Base-by-base conservation (phyloP, 257 asterid species). In the Anisodus acutangulus region DNA sequence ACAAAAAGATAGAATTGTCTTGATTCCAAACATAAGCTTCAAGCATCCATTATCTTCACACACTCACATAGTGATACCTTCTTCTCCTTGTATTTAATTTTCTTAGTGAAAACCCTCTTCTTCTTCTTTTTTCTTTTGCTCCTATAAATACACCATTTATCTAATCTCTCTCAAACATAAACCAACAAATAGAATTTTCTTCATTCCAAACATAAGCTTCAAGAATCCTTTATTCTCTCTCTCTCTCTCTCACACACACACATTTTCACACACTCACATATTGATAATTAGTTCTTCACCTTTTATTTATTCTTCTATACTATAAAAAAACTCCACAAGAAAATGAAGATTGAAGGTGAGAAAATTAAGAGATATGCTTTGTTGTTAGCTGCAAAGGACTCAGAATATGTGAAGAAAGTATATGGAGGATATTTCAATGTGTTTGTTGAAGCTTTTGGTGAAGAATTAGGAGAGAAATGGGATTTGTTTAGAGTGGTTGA, bases 361-460 rank as follows among this genome's bases (percentile, higher is more conserved):
- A 89, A 74, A 6, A 12, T 22, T 4, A 74, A 85, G 83, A 89
- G 88, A 83, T 92, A 63, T 88, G 97, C 91, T 37, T 87, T 93
- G 53, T 85, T 93, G 3, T 86, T 87, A 43, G 94, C 94, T 49
- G 89, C 89, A n/a, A 84, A 47, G 16, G 97, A 93, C 68, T 92
- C 97, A 0, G 97, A 93, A 0, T 92, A 92, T 78, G 95, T 90
- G 66, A 90, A 90, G 84, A 91, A 88, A 68, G 55, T 88, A 0
- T 89, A 91, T 69, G 96, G 92, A 68, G 94, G 97, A 76, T 93
- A 92, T 67, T 87, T 88, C 37, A 88, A 89, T 41, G 95, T 93
- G 5, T 93, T 93, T 19, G 89, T 88, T 16, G 90, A 87, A 12
- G 92, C 93, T 17, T 78, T 92, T 5, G 91, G 90, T 5, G 92